Conservation (phyloP, 768 basidiomycete species). For the Termitomyces sp. region DNA sequence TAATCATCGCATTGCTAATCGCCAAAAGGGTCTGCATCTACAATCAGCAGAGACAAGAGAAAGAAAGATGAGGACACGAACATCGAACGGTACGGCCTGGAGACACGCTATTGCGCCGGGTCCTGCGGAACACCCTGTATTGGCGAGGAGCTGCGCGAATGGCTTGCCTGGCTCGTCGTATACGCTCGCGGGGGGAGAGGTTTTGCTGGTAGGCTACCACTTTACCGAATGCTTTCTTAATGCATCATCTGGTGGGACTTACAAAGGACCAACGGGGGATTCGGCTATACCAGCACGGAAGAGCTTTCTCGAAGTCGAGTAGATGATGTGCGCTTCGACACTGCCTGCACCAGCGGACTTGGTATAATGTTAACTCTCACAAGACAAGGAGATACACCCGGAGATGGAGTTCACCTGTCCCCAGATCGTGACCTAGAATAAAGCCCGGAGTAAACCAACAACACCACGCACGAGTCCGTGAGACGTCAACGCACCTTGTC, state of each 20-base stretch:
- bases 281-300: conserved; percentile 53
- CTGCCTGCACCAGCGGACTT: conserved; percentile 50
- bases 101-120: conserved; percentile 41
- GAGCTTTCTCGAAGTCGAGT: conserved; percentile 26
- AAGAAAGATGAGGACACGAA: conserved; percentile 7
- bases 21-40: conserved; percentile 36
- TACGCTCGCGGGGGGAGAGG: conserved; percentile 35
- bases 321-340: conserved; percentile 42
- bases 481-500: neutral
- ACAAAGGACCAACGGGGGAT: conserved; percentile 52
- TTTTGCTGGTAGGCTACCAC: conserved; percentile 53
- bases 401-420: conserved; percentile 18
- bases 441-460: neutral
- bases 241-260: conserved; percentile 9
- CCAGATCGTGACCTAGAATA: conserved; percentile 54
- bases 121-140: conserved; percentile 43
- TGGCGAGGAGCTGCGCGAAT: conserved; percentile 37
- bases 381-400: neutral
- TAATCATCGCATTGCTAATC: conserved; percentile 41
- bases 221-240: too few species aligned
- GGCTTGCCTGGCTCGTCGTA: conserved; percentile 50
- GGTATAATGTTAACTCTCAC: neutral
- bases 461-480: neutral
- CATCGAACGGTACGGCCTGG: conserved; percentile 39
- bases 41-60: neutral